Evolutionary conservation across 2,329 filamentous ascomycete species (phyloP).

Genomic region (Lachnellula subtilissima): DNA sequence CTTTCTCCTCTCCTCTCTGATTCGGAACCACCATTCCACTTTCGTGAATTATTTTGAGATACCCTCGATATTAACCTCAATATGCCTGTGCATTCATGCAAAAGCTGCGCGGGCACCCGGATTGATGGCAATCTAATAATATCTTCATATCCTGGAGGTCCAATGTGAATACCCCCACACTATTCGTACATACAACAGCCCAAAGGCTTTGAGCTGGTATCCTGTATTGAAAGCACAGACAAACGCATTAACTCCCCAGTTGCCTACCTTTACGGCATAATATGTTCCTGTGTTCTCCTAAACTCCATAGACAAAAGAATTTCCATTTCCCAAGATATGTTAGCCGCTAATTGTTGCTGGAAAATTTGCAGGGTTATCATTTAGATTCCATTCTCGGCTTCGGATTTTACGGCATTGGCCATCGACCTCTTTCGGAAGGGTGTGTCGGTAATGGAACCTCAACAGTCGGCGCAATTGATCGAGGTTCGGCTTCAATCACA

Average conservation of each 20-base stretch:
- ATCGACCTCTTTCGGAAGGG: slow-evolving; percentile 39
- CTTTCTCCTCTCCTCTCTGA: not conserved
- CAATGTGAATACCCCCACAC: not conserved
- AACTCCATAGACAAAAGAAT: slow-evolving; percentile 6
- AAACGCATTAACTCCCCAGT: not conserved
- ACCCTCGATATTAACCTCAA: not conserved
- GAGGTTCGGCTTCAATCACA: slow-evolving; percentile 61
- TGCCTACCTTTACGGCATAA: not conserved
- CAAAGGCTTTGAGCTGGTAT: not conserved
- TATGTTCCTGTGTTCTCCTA: not conserved
- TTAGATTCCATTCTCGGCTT: not conserved
- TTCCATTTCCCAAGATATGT: slow-evolving; percentile 1
- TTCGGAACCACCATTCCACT: not conserved
- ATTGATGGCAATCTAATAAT: not conserved
- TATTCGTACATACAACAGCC: slow-evolving; percentile 1
- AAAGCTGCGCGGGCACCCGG: not conserved
- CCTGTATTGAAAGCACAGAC: not conserved
- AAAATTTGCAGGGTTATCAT: not conserved
- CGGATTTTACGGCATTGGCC: not conserved
- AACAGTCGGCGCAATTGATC: slow-evolving; percentile 48
- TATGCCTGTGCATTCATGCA: not conserved
- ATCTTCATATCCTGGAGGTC: not conserved
- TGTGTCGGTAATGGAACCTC: slow-evolving; percentile 43
- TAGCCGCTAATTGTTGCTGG: slow-evolving; percentile 3
- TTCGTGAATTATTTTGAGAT: not conserved